Percentiles rank a stretch among this genome's conserved stretches.
These are phyloP conservation scores for Trematosphaeria pertusa DNA, from an alignment of 2,329 filamentous ascomycete species.

Conservation along the genomic window DNA sequence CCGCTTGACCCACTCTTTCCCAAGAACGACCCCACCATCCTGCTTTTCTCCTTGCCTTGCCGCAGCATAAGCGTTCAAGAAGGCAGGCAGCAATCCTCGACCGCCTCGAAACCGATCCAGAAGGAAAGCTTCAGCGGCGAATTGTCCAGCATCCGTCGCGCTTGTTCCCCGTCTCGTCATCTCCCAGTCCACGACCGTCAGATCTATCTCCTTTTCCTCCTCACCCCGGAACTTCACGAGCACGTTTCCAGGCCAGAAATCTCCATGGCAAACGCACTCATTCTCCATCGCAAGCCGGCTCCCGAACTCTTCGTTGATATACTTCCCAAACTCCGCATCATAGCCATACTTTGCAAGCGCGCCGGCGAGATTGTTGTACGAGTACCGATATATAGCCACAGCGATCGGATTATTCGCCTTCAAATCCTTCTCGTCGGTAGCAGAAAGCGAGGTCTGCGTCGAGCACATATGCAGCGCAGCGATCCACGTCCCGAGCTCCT, in stretches of 20 bases:
- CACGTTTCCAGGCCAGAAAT: constrained; percentile 50
- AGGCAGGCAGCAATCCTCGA: constrained; percentile 33
- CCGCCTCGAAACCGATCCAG: constrained; percentile 43
- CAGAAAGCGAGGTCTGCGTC: constrained; percentile 16
- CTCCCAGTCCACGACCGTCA: constrained; percentile 49
- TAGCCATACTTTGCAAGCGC: constrained; percentile 30
- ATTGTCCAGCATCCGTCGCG: constrained; percentile 48
- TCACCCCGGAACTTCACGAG: constrained; percentile 25
- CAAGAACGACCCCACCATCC: constrained; percentile 3
- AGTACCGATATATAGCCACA: constrained; percentile 34
- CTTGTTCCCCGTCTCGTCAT: constrained; percentile 40
- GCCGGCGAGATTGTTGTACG: constrained; percentile 35
- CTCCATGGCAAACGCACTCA: constrained; percentile 47
- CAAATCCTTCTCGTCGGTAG: not conserved
- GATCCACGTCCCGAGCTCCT: constrained; percentile 41
- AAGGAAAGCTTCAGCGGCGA: constrained; percentile 46
- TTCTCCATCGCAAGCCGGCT: constrained; percentile 33
- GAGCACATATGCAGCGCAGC: constrained; percentile 33
- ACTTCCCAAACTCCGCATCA: constrained; percentile 30
- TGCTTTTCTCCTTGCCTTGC: constrained; percentile 5
- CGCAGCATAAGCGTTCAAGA: constrained; percentile 35
- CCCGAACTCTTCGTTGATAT: constrained; percentile 38
- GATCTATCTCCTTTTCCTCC: not conserved
- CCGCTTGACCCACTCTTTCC: constrained; percentile 30
- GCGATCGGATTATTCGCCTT: constrained; percentile 37